Evolutionary conservation across 805 yeast genomes (phyloP), one percentile per base, ranked within the genome.

Genomic region (Candida glaebosa): DNA sequence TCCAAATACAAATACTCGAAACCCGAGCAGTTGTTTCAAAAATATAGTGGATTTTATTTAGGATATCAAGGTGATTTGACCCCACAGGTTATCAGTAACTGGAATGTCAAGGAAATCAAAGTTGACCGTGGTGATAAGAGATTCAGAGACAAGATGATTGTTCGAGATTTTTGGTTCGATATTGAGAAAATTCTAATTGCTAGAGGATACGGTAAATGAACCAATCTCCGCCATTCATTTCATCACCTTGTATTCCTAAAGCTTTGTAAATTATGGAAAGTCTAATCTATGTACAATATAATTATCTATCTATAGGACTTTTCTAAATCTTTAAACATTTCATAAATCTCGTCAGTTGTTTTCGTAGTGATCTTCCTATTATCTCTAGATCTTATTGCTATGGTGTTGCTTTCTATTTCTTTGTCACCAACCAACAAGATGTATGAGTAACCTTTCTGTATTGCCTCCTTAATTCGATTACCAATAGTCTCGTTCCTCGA

Each of bases 111-210:
- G 48, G 79, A 79, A 33, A 76, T 91, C 41, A 77, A 76, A 31
- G 69, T 93, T 15, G 98, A 93, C 56, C 81, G 93, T 52, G 69
- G 70, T 20, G 81, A 76, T 35, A 86, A 80, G 57, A 71, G 98
- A 49, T 91, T 90, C 68, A 80, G 84, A 56, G 99, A 93, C 61
- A 78, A 87, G 44, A 95, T 91, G 72, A 83, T 87, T 14, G 84
- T 83, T 22, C 89, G 86, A 57, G 77, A 75, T 40, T 79, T 93
- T 52, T 91, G 99, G 99, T 84, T 80, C 37, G 76, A 77, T 30
- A 63, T 91, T 38, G 98, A 93, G 52, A 81, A 74, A 56, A 78
- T 81, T 49, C 75, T 93, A 75, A 59, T 79, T 5, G 65, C 78
- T 14, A 76, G 79, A 55, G 96, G 96, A 10, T 69, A 67, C 43